Evolutionary conservation across 805 yeast genomes (phyloP).

Genomic region (Saccharomycopsis oosterbeekiorum): DNA sequence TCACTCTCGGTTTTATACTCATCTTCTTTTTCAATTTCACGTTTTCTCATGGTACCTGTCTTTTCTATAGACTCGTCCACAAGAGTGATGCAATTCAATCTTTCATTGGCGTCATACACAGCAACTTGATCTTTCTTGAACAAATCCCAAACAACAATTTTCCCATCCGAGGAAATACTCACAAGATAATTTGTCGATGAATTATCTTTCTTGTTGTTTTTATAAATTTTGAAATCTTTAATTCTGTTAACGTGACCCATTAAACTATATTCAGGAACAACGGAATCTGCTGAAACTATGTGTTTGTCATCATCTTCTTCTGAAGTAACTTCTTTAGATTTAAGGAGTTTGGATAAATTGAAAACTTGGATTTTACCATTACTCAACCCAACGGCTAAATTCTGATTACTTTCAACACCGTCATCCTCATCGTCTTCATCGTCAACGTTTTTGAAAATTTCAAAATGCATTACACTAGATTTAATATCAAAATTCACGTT

Average conservation of each 20-base stretch:
- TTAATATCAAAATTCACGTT: conserved; percentile 37
- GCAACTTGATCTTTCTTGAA: conserved; percentile 67
- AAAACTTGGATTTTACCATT: conserved; percentile 63
- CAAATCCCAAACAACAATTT: conserved; percentile 83
- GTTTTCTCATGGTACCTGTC: conserved; percentile 55
- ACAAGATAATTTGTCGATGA: conserved; percentile 36
- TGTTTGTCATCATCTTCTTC: conserved; percentile 24
- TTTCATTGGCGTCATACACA: conserved; percentile 81
- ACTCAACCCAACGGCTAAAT: conserved; percentile 55
- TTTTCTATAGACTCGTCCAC: conserved; percentile 74
- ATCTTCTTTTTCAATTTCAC: conserved; percentile 35
- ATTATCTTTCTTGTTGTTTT: conserved; percentile 20
- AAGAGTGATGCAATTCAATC: conserved; percentile 76
- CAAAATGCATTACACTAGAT: conserved; percentile 58
- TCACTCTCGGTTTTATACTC: conserved; percentile 59
- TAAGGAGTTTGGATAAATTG: conserved; percentile 23
- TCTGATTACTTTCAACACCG: conserved; percentile 37
- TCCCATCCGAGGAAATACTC: conserved; percentile 89
- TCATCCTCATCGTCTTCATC: neutral
- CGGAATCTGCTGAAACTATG: conserved; percentile 13
- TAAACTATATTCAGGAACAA: conserved; percentile 46
- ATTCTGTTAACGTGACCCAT: conserved; percentile 81
- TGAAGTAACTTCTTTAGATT: conserved; percentile 21
- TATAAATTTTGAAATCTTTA: conserved; percentile 57
- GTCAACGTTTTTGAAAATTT: conserved; percentile 27